Base-by-base conservation (phyloP, 2,329 filamentous ascomycete genomes). In the Xylaria sp. region DNA sequence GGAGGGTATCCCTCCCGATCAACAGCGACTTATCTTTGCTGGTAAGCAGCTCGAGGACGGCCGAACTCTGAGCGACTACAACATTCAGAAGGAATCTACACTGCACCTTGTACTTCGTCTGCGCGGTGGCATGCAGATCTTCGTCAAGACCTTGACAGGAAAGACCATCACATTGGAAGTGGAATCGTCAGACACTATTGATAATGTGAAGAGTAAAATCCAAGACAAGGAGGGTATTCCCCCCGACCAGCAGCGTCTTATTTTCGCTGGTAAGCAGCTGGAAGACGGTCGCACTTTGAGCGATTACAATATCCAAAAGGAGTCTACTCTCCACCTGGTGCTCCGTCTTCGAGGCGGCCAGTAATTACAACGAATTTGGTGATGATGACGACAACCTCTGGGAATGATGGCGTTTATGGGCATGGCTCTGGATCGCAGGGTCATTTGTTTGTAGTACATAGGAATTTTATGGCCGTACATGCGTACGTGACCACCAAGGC, bases 31-130 rank as follows among this genome's bases (percentile, higher is more conserved):
- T 13, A 97, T 97, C 79, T 97, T 97, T 72, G 93, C 94, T 57
- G 94, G 94, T 68, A 97, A 97, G 88, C 93, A 97, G 82, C 84
- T 97, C 0, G 93, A 97, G 80, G 94, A 98, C 75, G 94, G 94
- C 58, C 92, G 94, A 25, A 98, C 94, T 0, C 86, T 98, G 0
- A 92, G 89, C 60, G 95, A 98, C 80, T 98, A 98, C 89, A 98
- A 98, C 85, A 98, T 98, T 55, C 95, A 98, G 82, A 95, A 95
- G 84, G 93, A 95, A 79, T 92, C 90, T 0, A 95, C 93, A 0
- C 86, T 95, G 1, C 92, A 95, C 80, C 80, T 95, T 65, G 92
- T 95, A 55, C 90, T 95, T 27, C 91, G 92, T 79, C 89, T 95
- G 5, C 91, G 92, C 82, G 92, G 92, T 86, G 92, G 92, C 82